A percentile compares a stretch with the other conserved stretches of the same genome.
These are phyloP conservation scores for Geotrichum klebahnii DNA, from an alignment of 1,139 yeast genomes.

Conservation along the genomic window DNA sequence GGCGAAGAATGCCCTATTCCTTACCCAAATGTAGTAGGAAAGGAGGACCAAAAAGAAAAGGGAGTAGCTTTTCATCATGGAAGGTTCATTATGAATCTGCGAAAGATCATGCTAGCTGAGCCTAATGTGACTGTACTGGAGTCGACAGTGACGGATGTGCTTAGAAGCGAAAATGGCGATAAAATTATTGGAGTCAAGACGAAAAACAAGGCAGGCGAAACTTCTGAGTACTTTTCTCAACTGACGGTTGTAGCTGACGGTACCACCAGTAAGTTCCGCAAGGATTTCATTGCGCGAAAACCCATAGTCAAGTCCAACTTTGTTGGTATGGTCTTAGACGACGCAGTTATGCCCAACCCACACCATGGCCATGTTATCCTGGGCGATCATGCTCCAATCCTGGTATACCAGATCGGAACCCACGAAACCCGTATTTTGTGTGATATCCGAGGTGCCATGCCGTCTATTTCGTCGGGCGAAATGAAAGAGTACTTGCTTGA, in stretches of 20 bases:
- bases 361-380: conserved; percentile 86
- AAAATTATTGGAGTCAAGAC: conserved; percentile 64
- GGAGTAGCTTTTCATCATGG: conserved; percentile 91
- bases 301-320: conserved; percentile 79
- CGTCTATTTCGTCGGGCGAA: conserved; percentile 58
- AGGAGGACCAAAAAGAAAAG: conserved; percentile 41
- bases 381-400: conserved; percentile 79
- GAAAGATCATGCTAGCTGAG: conserved; percentile 65
- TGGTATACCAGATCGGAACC: conserved; percentile 81
- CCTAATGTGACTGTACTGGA: conserved; percentile 64
- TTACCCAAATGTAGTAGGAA: conserved; percentile 50
- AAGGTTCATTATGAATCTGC: conserved; percentile 68
- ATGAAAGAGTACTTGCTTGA: conserved; percentile 56
- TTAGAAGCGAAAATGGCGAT: conserved; percentile 49
- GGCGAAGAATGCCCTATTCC: conserved; percentile 56
- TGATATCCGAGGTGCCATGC: conserved; percentile 78
- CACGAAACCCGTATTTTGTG: conserved; percentile 83
- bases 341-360: conserved; percentile 68
- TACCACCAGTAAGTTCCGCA: conserved; percentile 87
- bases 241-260: conserved; percentile 87
- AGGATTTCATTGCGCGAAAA: conserved; percentile 55
- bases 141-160: conserved; percentile 69
- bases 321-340: conserved; percentile 70
- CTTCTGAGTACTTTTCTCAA: conserved; percentile 48
- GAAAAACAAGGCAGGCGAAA: conserved; percentile 19